Conservation (phyloP, 371 early-diverging fungal genomes). For the Saksenaea oblongispora region DNA sequence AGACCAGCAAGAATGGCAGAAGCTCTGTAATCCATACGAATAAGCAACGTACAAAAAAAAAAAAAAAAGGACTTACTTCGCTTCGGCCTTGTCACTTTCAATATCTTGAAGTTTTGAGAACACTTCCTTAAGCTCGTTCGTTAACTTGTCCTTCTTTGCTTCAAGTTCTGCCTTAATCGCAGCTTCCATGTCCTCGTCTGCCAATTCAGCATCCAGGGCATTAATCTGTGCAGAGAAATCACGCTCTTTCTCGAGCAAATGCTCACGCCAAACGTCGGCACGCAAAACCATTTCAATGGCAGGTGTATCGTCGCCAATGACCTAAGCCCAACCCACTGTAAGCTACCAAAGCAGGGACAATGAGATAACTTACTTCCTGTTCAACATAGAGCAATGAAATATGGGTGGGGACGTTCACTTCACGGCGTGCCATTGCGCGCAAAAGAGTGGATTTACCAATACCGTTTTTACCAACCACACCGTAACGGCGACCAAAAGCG, state of each 20-base stretch:
- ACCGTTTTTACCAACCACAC: slow-evolving; percentile 99
- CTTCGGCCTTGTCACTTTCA: slow-evolving; percentile 95
- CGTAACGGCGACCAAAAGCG: slow-evolving; percentile 90
- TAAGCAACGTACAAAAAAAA: background rate
- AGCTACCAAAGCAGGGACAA: background rate
- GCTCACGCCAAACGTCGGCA: slow-evolving; percentile 95
- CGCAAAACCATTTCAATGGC: slow-evolving; percentile 89
- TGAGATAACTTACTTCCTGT: slow-evolving; percentile 79
- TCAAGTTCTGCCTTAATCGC: slow-evolving; percentile 64
- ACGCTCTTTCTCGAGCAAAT: slow-evolving; percentile 85
- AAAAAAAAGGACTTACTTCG: slow-evolving; percentile 55
- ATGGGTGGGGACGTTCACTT: slow-evolving; percentile 85
- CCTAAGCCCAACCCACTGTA: slow-evolving; percentile 47
- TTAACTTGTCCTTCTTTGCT: slow-evolving; percentile 64
- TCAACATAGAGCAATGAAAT: slow-evolving; percentile 95
- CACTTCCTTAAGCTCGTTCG: slow-evolving; percentile 76
- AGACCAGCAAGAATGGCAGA: slow-evolving; percentile 93
- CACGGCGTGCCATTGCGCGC: slow-evolving; percentile 89
- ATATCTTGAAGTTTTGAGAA: slow-evolving; percentile 88
- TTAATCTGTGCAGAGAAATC: slow-evolving; percentile 49
- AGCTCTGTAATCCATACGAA: slow-evolving; percentile 52
- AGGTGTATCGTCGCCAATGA: slow-evolving; percentile 86
- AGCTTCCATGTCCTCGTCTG: slow-evolving; percentile 42
- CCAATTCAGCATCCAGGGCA: slow-evolving; percentile 35
- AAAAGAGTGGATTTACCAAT: slow-evolving; percentile 97